Conservation (phyloP, 2,329 filamentous ascomycete genomes). For the Sarocladium strictum region DNA sequence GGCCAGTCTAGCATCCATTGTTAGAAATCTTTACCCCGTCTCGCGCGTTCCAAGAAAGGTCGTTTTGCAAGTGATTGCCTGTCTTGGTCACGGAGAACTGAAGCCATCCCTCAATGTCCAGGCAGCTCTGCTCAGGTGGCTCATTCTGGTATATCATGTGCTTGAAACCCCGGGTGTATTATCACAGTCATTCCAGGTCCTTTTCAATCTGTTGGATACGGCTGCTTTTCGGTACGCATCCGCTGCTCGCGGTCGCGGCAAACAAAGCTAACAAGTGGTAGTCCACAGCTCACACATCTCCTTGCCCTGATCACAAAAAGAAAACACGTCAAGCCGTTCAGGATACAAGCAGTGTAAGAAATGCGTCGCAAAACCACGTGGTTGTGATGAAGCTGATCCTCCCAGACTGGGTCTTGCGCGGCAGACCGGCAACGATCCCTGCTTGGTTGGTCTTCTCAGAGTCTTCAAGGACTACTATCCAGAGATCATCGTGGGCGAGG, state of each 20-base stretch:
- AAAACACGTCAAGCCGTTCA: slow-evolving; percentile 76
- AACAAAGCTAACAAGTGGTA: slow-evolving; percentile 22
- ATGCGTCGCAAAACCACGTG: neutral
- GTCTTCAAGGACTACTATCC: slow-evolving; percentile 92
- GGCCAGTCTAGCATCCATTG: slow-evolving; percentile 59
- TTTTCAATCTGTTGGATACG: slow-evolving; percentile 80
- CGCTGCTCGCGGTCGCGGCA: neutral
- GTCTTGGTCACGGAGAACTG: slow-evolving; percentile 69
- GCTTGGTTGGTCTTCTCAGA: slow-evolving; percentile 66
- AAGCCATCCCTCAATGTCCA: slow-evolving; percentile 71
- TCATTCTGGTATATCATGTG: slow-evolving; percentile 68
- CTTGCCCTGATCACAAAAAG: slow-evolving; percentile 73
- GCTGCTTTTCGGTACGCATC: slow-evolving; percentile 58
- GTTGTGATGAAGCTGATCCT: neutral
- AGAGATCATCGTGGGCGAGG: slow-evolving; percentile 74
- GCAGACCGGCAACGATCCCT: slow-evolving; percentile 65
- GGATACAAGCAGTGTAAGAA: slow-evolving; percentile 68
- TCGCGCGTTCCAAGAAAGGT: slow-evolving; percentile 53
- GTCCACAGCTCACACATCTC: slow-evolving; percentile 65
- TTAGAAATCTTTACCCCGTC: slow-evolving; percentile 73
- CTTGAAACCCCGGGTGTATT: slow-evolving; percentile 59
- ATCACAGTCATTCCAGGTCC: slow-evolving; percentile 63
- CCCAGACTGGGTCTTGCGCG: slow-evolving; percentile 49
- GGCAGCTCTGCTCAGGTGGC: slow-evolving; percentile 67
- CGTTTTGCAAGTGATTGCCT: slow-evolving; percentile 61